Conservation (phyloP, 2,329 filamentous ascomycete genomes). For the Aspergillus texensis region DNA sequence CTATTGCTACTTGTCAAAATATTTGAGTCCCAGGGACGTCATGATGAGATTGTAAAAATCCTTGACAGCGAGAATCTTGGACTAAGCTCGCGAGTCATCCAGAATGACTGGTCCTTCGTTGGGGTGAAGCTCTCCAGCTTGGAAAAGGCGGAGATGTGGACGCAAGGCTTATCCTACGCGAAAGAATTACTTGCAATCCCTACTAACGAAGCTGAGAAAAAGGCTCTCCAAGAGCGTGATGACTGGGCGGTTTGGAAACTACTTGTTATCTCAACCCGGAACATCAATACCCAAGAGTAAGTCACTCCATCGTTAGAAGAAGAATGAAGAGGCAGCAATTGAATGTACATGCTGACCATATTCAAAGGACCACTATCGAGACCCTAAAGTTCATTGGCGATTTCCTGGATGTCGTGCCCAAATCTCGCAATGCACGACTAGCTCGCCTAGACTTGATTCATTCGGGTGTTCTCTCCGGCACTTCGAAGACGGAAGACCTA, state of each 20-base stretch:
- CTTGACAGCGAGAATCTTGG: slow-evolving; percentile 47
- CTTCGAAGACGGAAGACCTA: slow-evolving; percentile 33
- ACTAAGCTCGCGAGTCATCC: slow-evolving; percentile 44
- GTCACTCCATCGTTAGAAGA: slow-evolving; percentile 16
- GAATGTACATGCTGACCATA: slow-evolving; percentile 11
- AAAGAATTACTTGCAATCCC: slow-evolving; percentile 40
- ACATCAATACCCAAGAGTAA: slow-evolving; percentile 37
- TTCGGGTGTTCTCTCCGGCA: slow-evolving; percentile 29
- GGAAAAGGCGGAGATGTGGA: slow-evolving; percentile 42
- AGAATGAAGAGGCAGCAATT: not conserved
- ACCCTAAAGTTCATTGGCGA: slow-evolving; percentile 37
- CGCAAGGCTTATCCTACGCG: slow-evolving; percentile 40
- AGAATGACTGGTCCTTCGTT: slow-evolving; percentile 48
- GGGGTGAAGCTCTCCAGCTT: slow-evolving; percentile 42
- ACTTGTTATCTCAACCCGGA: slow-evolving; percentile 38
- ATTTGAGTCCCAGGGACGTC: slow-evolving; percentile 44
- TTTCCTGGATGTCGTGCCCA: slow-evolving; percentile 37
- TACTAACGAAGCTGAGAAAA: slow-evolving; percentile 31
- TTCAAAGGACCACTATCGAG: slow-evolving; percentile 33
- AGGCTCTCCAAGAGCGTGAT: slow-evolving; percentile 41
- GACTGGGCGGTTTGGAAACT: slow-evolving; percentile 52
- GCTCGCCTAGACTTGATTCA: slow-evolving; percentile 37
- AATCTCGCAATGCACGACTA: slow-evolving; percentile 47
- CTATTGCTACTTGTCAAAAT: slow-evolving; percentile 48
- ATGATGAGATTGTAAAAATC: slow-evolving; percentile 45